Conservation (phyloP, 768 basidiomycete genomes). For the Termitomyces titanicus region DNA sequence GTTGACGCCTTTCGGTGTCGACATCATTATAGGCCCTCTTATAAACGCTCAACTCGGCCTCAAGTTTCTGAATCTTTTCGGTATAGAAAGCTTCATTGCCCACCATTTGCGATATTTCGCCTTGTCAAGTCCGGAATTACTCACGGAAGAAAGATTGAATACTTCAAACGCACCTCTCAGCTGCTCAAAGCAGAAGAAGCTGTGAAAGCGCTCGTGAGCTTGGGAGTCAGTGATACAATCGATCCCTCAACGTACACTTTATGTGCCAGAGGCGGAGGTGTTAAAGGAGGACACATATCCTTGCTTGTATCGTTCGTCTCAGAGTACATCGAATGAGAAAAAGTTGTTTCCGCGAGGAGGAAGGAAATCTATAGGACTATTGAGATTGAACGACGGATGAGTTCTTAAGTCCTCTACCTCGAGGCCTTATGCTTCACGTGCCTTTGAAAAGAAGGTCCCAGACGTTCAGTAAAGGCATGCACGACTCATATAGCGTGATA, state of each 20-base stretch:
- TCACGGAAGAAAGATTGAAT: not conserved
- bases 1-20: slow-evolving; percentile 30
- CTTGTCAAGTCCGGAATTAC: slow-evolving; percentile 21
- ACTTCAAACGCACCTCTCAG: slow-evolving; percentile 28
- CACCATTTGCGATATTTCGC: slow-evolving; percentile 34
- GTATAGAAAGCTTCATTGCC: slow-evolving; percentile 26
- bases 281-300: slow-evolving; percentile 1
- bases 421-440: slow-evolving; percentile 2
- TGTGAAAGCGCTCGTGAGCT: slow-evolving; percentile 1
- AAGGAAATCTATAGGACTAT: not conserved
- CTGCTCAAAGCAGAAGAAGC: slow-evolving; percentile 31
- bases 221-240: not conserved
- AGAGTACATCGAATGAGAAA: slow-evolving; percentile 11
- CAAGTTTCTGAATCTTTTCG: slow-evolving; percentile 31
- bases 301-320: slow-evolving; percentile 13
- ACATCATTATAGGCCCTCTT: slow-evolving; percentile 38
- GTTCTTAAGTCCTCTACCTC: not conserved
- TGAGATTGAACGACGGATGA: not conserved
- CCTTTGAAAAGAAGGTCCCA: not conserved
- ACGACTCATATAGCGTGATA: not conserved
- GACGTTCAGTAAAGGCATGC: not conserved
- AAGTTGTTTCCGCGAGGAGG: not conserved
- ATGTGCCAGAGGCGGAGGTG: slow-evolving; percentile 12
- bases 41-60: slow-evolving; percentile 39
- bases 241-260: slow-evolving; percentile 13